Base-by-base conservation (phyloP, 352 stramenopile species). In the Globisporangium yorkense region DNA sequence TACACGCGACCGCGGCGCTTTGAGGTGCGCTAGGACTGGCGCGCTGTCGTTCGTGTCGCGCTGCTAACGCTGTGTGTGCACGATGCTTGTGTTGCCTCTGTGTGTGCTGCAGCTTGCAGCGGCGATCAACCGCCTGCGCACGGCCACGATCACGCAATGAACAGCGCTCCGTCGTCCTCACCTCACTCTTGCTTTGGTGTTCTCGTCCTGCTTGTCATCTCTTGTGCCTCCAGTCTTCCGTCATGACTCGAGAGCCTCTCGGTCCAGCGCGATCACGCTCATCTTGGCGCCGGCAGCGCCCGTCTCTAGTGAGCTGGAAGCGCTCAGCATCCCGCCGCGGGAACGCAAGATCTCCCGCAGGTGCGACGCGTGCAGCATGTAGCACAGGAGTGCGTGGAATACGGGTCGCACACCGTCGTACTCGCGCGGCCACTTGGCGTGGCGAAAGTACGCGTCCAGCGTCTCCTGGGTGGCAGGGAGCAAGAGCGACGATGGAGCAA, bases 111-210 rank as follows among this genome's bases (percentile, higher is more conserved):
- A 96, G 82, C 51, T 97, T 56, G 87, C 87, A n/a, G 87, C 87
- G 10, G 87, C 87, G 40, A 81, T 97, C 52, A 96, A 96, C 52
- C 81, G 87, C 35, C 63, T 97, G n/a, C 75, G 88, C 51, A 83
- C 67, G 51, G 83, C 80, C 35, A 84, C 69, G 24, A 76, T 92
- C 51, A 88, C 62, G 8, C 77, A 92, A 68, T 86, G 88, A 56
- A 63, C 15, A 43, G n/a, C 13, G 37, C 16, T 39, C 2, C 15
- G 12, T 24, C 31, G 29, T 24, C 24, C 15, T 6, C 12, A 27
- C 5, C 5, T 20, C 20, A 20, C 27, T 13, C 33, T 12, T 3
- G 33, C 47, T 3, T 16, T 18, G 27, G 21, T 10, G 2, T 2
- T 53, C 24, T 54, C n/a, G 16, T 39, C 9, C 2, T 21, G 29